These are phyloP conservation scores for Wallacemonas collosoma DNA, from an alignment of 208 protist species.

Conservation along the genomic window DNA sequence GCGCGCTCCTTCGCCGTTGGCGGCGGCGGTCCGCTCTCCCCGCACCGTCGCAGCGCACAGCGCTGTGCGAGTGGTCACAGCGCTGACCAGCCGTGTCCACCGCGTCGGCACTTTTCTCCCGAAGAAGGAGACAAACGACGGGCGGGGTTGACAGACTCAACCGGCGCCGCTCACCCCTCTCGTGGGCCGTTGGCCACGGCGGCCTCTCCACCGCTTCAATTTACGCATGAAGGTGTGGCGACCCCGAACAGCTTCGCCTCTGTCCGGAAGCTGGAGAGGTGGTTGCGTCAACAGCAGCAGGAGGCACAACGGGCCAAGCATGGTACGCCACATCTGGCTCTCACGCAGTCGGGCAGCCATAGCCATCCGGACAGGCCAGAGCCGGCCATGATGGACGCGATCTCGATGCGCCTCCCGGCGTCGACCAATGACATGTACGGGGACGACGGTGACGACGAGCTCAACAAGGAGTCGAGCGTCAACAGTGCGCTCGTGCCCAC, in stretches of 20 bases:
- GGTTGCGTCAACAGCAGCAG: constrained; percentile 10
- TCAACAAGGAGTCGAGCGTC: background rate
- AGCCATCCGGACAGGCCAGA: background rate
- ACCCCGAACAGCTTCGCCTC: constrained; percentile 70
- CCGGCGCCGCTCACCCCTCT: background rate
- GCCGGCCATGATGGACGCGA: constrained; percentile 14
- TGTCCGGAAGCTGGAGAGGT: constrained; percentile 35
- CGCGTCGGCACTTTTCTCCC: background rate
- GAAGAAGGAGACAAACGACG: background rate
- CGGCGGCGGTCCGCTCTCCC: background rate
- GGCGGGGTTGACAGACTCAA: background rate
- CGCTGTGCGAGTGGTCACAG: background rate
- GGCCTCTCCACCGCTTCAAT: constrained; percentile 31
- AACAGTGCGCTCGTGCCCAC: background rate
- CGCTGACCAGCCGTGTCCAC: background rate
- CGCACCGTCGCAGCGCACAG: background rate
- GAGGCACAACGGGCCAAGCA: background rate
- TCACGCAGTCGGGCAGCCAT: background rate
- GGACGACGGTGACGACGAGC: constrained; percentile 11
- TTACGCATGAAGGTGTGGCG: constrained; percentile 55
- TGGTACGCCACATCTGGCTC: background rate
- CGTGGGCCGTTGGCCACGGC: background rate
- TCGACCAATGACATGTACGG: constrained; percentile 15
- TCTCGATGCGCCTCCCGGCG: constrained; percentile 24
- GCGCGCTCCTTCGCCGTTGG: constrained; percentile 12